Base-by-base conservation (phyloP, 2,329 filamentous ascomycete species). In the Epichloe glyceriae region DNA sequence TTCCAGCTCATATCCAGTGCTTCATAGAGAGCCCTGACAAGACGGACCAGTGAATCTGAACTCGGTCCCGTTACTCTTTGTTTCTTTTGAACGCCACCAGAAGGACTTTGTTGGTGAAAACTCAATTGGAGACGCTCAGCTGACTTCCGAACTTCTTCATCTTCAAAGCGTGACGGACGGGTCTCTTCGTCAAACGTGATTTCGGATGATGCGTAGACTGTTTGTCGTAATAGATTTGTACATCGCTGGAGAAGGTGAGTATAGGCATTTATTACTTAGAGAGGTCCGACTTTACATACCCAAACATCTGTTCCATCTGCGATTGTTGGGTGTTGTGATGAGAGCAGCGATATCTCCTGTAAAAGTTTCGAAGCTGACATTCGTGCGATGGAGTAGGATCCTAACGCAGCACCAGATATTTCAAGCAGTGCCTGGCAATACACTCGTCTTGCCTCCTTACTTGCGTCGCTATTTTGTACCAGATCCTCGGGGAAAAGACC, bases 351-450 rank as follows among this genome's bases (percentile, higher is more conserved):
- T 30, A 72, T 58, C 38, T 69, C 64, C n/a, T 69, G 66, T 8
- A 72, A 61, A 15, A 75, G 62, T 45, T 72, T 73, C 4, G 70
- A 70, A 2, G 65, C 60, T 14, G 67, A 67, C 30, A 76, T 57
- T 37, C 70, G 66, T 12, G 65, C 65, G 38, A 73, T 61, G 3
- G 62, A 55, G 26, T 59, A 61, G 26, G 63, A 62, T 5, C 57
- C 53, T 2, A 68, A 43, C n/a, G 66, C 66, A 12, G 62, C 63
- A 33, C 67, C 59, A 3, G 68, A 61, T 38, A 76, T 63, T 3
- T 59, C 58, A 10, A 70, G 52, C 11, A 75, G 59, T 11, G 69
- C 66, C 41, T 63, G 54, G 41, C 68, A 72, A 37, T 71, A 65
- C 3, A 62, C 58, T 6, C 57, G 61, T 41, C 67, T 63, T 14